Conservation (phyloP, 225 moss, liverwort and hornwort genomes). For the Polytrichum formosum region DNA sequence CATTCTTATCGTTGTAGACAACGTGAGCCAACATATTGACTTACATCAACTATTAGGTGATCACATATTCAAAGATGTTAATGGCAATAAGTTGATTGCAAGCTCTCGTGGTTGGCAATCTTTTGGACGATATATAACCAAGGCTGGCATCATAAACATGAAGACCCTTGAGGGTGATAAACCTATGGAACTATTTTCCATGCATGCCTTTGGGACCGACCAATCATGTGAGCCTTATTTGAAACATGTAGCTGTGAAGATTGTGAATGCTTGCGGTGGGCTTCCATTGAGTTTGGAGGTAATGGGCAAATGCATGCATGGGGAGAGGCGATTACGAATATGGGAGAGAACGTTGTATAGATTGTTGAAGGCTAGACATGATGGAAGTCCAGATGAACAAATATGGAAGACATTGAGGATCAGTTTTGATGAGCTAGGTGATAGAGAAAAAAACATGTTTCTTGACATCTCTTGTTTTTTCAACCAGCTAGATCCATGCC, state of each 20-base stretch:
- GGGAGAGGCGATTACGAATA: not conserved
- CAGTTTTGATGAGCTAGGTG: constrained; percentile 1
- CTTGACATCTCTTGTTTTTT: constrained; percentile 6
- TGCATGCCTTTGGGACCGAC: not conserved
- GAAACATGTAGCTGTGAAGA: not conserved
- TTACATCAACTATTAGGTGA: constrained; percentile 4
- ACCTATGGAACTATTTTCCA: constrained; percentile 3
- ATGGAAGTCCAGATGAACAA: constrained; percentile 3
- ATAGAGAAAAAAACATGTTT: not conserved
- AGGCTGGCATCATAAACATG: not conserved
- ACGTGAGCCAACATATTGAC: not conserved
- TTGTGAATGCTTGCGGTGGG: constrained; percentile 8
- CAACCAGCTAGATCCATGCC: not conserved
- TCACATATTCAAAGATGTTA: not conserved
- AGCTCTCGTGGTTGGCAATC: not conserved
- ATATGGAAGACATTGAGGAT: constrained; percentile 9
- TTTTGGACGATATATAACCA: not conserved
- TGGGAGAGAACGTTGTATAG: constrained; percentile 4
- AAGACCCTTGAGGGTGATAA: not conserved
- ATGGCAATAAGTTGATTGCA: not conserved
- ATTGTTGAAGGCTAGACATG: constrained; percentile 1
- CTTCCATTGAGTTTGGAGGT: constrained; percentile 13
- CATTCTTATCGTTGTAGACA: constrained; percentile 3
- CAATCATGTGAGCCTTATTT: not conserved
- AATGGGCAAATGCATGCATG: not conserved